Evolutionary conservation across 75 land plant species (phyloP).

Genomic region (Picea glauca): DNA sequence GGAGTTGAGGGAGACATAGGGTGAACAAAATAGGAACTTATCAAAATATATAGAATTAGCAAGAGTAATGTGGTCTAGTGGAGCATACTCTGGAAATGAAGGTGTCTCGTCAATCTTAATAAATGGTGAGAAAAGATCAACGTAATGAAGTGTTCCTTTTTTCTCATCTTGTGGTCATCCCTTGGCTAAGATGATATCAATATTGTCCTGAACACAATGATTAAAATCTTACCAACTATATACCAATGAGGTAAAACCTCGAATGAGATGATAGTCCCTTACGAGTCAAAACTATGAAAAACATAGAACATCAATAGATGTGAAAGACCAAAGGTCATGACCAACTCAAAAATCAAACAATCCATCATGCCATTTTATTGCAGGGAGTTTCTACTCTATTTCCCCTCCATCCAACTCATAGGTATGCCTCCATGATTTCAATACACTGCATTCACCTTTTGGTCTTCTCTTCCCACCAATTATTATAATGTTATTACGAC

Average conservation of each 20-base stretch:
- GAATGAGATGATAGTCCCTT: neutral
- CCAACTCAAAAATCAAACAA: constrained; percentile 34
- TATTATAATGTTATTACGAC: constrained; percentile 30
- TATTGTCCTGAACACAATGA: neutral
- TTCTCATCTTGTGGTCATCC: neutral
- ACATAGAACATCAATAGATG: neutral
- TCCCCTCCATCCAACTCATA: constrained; percentile 6
- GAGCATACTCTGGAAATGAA: constrained; percentile 3
- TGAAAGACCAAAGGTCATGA: neutral
- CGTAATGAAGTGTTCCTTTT: neutral
- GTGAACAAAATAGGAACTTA: neutral
- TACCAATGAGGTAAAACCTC: constrained; percentile 6
- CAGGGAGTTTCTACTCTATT: constrained; percentile 34
- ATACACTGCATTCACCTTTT: constrained; percentile 36
- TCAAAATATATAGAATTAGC: constrained; percentile 7
- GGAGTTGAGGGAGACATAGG: too few species aligned
- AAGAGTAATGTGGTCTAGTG: neutral
- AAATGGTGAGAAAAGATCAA: neutral
- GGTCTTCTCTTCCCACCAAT: constrained; percentile 39
- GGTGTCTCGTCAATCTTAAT: neutral
- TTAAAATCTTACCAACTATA: neutral
- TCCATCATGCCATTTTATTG: constrained; percentile 24
- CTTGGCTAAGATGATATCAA: neutral
- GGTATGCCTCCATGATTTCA: constrained; percentile 38
- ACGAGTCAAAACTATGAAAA: neutral